phyloP scores from a whole-genome alignment of 106 monocot species.

The Agapanthus africanus region DNA sequence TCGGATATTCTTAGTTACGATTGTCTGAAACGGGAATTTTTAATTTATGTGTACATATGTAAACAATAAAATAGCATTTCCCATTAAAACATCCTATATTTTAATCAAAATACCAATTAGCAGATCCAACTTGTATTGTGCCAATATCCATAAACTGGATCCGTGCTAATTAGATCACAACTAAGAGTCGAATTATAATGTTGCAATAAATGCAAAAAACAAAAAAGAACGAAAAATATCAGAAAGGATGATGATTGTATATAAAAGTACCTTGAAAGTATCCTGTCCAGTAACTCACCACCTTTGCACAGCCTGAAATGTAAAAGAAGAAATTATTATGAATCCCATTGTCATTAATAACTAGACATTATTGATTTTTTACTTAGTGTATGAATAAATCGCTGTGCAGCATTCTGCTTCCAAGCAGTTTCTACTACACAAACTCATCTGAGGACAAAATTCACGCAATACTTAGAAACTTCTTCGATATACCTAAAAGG shows the following conservation, averaged over 20 bases:
- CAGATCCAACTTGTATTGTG: too few relatives aligned
- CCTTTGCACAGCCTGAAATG: conserved; percentile 85
- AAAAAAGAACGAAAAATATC: background rate
- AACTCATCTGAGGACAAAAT: background rate
- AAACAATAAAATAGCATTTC: too few relatives aligned
- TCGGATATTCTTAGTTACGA: too few relatives aligned
- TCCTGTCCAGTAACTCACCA: conserved; percentile 88
- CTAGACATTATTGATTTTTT: too few relatives aligned
- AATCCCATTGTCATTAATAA: too few relatives aligned
- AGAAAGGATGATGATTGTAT: background rate
- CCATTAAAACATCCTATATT: too few relatives aligned
- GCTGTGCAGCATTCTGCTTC: background rate
- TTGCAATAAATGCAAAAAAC: background rate
- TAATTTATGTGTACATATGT: too few relatives aligned
- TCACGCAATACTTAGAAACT: background rate
- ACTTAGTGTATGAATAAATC: background rate
- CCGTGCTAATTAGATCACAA: background rate
- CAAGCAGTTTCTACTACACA: background rate
- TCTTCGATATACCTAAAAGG: background rate
- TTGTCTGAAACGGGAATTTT: too few relatives aligned
- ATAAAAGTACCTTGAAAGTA: conserved; percentile 70
- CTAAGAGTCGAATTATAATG: background rate
- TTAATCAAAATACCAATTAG: too few relatives aligned
- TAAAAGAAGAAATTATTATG: conserved; percentile 1
- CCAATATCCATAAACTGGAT: background rate